A percentile compares a stretch with the other conserved stretches of the same genome.
Evolutionary conservation across 192 early-diverging fungal species (phyloP).

Genomic region (Coemansia sp.): DNA sequence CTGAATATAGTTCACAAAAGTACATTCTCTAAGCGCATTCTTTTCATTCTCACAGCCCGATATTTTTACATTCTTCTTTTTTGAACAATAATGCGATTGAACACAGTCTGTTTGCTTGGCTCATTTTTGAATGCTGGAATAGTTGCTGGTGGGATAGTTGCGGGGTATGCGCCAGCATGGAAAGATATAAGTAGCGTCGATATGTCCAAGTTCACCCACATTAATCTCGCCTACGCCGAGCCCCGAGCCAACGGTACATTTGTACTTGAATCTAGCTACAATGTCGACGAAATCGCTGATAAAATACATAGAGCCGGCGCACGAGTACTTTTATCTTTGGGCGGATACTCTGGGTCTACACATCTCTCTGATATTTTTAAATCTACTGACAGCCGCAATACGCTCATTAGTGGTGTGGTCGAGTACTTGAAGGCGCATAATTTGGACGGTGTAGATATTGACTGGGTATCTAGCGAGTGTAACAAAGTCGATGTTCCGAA

Average conservation of each 20-base stretch:
- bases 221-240: constrained; percentile 63
- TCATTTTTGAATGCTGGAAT: background rate
- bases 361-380: constrained; percentile 60
- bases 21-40: background rate
- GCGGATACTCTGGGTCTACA: constrained; percentile 73
- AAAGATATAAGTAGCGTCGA: constrained; percentile 32
- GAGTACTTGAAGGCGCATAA: constrained; percentile 42
- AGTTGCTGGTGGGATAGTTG: constrained; percentile 20
- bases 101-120: background rate
- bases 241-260: constrained; percentile 39
- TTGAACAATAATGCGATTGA: background rate
- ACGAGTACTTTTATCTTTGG: constrained; percentile 65
- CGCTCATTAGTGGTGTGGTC: constrained; percentile 43
- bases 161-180: constrained; percentile 46
- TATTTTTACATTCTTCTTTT: background rate
- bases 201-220: constrained; percentile 58
- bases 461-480: constrained; percentile 66
- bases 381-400: constrained; percentile 27
- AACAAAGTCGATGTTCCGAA: constrained; percentile 56
- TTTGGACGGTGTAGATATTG: constrained; percentile 66
- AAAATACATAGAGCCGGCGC: constrained; percentile 29
- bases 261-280: constrained; percentile 24
- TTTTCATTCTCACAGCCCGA: background rate
- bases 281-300: constrained; percentile 18
- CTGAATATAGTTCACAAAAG: background rate